A percentile compares a stretch with the other conserved stretches of the same genome.
Evolutionary conservation across 305 asterid species (phyloP).

Genomic region (Plantago coronopus): DNA sequence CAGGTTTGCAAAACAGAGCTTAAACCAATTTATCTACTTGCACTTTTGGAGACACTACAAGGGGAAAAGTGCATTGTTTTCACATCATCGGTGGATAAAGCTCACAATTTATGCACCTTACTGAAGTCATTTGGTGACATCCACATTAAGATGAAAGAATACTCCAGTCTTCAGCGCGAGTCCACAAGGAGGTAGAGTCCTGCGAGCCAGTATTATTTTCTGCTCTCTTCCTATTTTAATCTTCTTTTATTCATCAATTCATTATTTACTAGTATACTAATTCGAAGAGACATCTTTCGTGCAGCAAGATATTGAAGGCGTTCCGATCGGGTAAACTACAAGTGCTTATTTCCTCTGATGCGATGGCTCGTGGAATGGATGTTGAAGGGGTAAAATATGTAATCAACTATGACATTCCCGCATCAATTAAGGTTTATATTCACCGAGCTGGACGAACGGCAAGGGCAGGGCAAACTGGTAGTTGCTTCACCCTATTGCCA

Average conservation of each 20-base stretch:
- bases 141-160: conserved; percentile 62
- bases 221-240: background rate
- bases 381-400: conserved; percentile 81
- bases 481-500: conserved; percentile 72
- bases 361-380: conserved; percentile 94
- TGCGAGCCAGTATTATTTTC: conserved; percentile 6
- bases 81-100: conserved; percentile 78
- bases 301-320: conserved; percentile 70
- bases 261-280: conserved; percentile 12
- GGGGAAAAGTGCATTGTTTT: conserved; percentile 80
- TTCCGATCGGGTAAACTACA: conserved; percentile 63
- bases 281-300: conserved; percentile 18
- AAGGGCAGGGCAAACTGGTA: conserved; percentile 77
- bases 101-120: conserved; percentile 67
- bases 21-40: conserved; percentile 74
- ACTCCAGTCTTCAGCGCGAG: conserved; percentile 84
- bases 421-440: conserved; percentile 64
- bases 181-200: conserved; percentile 66
- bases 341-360: conserved; percentile 81
- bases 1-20: conserved; percentile 75
- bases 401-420: conserved; percentile 80
- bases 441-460: conserved; percentile 98
- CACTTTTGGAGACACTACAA: conserved; percentile 60
- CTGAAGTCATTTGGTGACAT: conserved; percentile 57
- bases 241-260: background rate